Evolutionary conservation across 2,329 filamentous ascomycete genomes (phyloP), one percentile per base, ranked within the genome.

Genomic region (Talaromyces piceae): DNA sequence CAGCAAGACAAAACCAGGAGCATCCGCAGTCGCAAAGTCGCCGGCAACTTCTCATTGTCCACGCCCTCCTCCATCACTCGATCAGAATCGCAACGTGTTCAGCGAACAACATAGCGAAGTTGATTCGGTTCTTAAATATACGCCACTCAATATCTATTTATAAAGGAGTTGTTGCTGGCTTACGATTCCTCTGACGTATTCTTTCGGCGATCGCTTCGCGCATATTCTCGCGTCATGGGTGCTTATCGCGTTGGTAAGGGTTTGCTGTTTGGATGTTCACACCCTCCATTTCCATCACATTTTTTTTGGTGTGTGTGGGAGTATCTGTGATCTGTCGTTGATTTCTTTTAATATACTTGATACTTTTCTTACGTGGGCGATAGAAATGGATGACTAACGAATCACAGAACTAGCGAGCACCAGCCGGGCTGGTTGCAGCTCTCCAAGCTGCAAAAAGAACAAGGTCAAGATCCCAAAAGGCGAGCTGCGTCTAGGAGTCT

Each of bases 381-480:
- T 16, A 3, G 33, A 13, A 41, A 28, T 16, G 25, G 16, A 39
- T 49, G 27, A 51, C 45, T 28, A 12, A 41, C 16, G 37, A 22
- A 22, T 30, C 28, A 47, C 62, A 94, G 90, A 95, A 67, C 59
- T 85, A 27, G 80, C 86, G n/a, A 71, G 76, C 43, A 86, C 79
- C 64, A 80, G 77, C 61, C 86, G 90, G 53, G 88, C 91, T 49
- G 80, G 74, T 47, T 97, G 91, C 73, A 78, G 83, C 56, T 84
- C 84, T 63, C 76, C 73, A 4, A 76, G 83, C 56, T 96, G 91
- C 77, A 90, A 90, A 68, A 77, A 86, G 2, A 72, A 71, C 1
- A 74, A 64, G 1, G 64, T 77, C 62, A 95, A 95, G 71, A 88
- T 95, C 63, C 58, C 62, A 23, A 95, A 95, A 72, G 88, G 85